Base-by-base conservation (phyloP, 441 rosid species). In the Codiaeum variegatum region DNA sequence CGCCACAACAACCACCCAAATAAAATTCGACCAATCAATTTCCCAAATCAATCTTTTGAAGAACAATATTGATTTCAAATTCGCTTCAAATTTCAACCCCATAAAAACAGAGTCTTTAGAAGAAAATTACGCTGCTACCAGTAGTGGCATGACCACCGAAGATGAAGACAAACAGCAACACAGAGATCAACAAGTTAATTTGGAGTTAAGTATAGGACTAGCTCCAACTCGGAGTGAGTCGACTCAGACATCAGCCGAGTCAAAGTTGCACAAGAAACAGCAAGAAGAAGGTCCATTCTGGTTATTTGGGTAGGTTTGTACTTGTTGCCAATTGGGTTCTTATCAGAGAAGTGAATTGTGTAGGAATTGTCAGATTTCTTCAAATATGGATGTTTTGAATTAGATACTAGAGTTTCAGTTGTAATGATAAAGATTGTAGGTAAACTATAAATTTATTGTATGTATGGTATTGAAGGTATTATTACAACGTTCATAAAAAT, bases 251-350 rank as follows among this genome's bases (percentile, higher is more conserved):
- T 51, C 85, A 6, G 87, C 86, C 0, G 86, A 87, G 75, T 87
- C 89, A 46, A 80, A 78, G 7, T 34, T 71, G 69, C 72, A 62
- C 26, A n/a, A 52, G 3, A 51, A 51, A 9, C 7, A 38, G 10
- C 23, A n/a, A 4, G 7, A 47, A 47, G 52, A 65, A 56, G 26
- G 74, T 56, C 18, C 28, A 8, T 9, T 23, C 21, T 73, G 19
- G 32, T 51, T 68, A 23, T 52, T 52, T 26, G 28, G 77, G 36
- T 51, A 73, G 5, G 85, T 82, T 74, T 90, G 93, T 76, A 77
- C 82, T 75, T 86, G 90, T 62, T 88, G 83, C 73, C 88, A 84
- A 46, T 62, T 86, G 72, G 89, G 88, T 69, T 77, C 47, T 72
- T 77, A 59, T 66, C 72, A 71, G 34, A 74, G 78, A 46, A 40